These are phyloP conservation scores for Orbilia brochopaga DNA, from an alignment of 2,329 filamentous ascomycete genomes.

Conservation along the genomic window DNA sequence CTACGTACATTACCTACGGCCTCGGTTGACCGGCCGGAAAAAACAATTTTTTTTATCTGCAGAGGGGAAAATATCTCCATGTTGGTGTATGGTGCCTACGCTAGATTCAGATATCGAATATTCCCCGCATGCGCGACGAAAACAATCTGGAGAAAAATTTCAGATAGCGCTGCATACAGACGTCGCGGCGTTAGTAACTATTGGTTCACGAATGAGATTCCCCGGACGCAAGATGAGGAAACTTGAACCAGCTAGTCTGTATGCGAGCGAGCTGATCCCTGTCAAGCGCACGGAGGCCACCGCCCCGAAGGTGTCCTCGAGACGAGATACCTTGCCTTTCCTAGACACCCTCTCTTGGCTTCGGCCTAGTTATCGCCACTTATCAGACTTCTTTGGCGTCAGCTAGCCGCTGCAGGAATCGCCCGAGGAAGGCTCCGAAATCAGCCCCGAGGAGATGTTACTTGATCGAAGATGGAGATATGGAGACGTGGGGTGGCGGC, in stretches of 20 bases:
- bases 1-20: slow-evolving; percentile 12
- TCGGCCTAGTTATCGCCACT: too few relatives aligned
- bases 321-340: neutral
- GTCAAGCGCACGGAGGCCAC: neutral
- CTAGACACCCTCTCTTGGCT: neutral
- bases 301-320: slow-evolving; percentile 34
- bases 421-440: slow-evolving; percentile 46
- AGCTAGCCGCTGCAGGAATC: slow-evolving; percentile 16
- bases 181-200: too few relatives aligned
- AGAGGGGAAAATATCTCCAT: neutral
- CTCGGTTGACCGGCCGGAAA: neutral
- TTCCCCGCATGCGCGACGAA: slow-evolving; percentile 27
- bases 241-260: slow-evolving; percentile 1
- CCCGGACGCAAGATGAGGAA: slow-evolving; percentile 45
- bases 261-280: slow-evolving; percentile 8
- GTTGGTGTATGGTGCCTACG: too few relatives aligned
- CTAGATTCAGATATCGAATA: neutral
- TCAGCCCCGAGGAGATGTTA: slow-evolving; percentile 9
- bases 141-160: slow-evolving; percentile 30
- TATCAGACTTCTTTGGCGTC: neutral
- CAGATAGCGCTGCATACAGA: neutral
- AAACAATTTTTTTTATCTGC: too few relatives aligned
- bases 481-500: slow-evolving; percentile 14
- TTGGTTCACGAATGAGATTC: slow-evolving; percentile 20
- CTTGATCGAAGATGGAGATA: slow-evolving; percentile 3